Evolutionary conservation across 179 eudicot species (phyloP).

Genomic region (Beta macrorhiza): DNA sequence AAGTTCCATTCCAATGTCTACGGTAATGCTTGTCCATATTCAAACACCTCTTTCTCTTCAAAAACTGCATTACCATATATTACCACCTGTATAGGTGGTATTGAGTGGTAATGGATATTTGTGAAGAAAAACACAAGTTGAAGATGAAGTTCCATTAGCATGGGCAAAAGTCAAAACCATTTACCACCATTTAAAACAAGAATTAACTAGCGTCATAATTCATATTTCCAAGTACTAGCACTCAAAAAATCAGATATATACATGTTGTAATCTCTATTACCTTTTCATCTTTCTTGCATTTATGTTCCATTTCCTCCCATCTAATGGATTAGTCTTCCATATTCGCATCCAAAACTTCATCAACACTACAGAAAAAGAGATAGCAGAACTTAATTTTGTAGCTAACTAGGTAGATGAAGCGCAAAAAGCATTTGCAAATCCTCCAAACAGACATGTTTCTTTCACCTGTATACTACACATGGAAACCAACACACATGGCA

Average conservation of each 20-base stretch:
- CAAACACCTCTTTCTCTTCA: too few species aligned
- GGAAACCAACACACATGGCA: background rate
- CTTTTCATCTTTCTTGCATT: slow-evolving; percentile 3
- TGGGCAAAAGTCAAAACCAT: too few species aligned
- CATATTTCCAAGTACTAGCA: background rate
- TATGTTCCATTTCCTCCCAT: background rate
- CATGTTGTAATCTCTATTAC: background rate
- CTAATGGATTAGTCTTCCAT: background rate
- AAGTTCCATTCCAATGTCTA: too few species aligned
- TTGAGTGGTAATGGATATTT: background rate
- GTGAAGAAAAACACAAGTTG: background rate
- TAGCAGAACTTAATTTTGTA: background rate
- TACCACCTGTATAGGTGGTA: too few species aligned
- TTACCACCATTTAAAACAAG: too few species aligned
- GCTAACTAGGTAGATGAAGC: background rate
- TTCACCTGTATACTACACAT: background rate
- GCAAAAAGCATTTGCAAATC: background rate
- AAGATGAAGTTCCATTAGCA: too few species aligned
- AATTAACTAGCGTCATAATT: background rate
- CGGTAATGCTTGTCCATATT: background rate
- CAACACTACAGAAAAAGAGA: slow-evolving; percentile 7
- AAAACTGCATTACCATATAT: too few species aligned
- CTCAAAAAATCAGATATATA: background rate
- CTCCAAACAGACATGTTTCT: background rate
- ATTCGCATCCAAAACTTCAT: background rate